Base-by-base conservation (phyloP, 805 yeast genomes). In the Grigorovia humatica region DNA sequence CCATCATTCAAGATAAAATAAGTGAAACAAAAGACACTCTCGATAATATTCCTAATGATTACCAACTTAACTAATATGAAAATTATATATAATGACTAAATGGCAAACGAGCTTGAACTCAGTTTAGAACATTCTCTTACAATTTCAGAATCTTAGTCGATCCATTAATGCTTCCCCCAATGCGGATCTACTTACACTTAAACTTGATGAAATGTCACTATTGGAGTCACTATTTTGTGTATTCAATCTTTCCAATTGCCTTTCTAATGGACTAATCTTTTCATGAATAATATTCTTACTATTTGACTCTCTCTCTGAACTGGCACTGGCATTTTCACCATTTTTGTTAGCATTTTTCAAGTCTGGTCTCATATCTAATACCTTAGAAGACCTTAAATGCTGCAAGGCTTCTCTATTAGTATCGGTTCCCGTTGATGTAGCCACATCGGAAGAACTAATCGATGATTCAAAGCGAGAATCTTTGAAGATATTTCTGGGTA, bases 101-200 rank as follows among this genome's bases (percentile, higher is more conserved):
- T 8, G 15, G 3, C 15, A 32, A 4, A 32, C 2, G 8, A 32
- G 8, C 38, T 32, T 32, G 5, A 32, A 32, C 38, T 32, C 38
- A 32, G 38, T 32, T 23, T 23, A 23, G 3, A 6, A 23, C 27
- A 23, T 23, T 23, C 27, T 23, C 6, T 23, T 23, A 6, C 6
- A 23, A 3, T 23, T 23, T 1, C 27, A 17, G 11, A 30, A 30
- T 27, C 42, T 59, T 54, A 58, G 52, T 19, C 68, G 57, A 27
- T 71, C 72, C 56, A 72, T 57, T 41, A 71, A 52, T 0, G 74
- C 75, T 48, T 72, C 75, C 51, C 71, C 76, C 23, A 72, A 54
- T 1, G 75, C 75, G 4, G 74, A 70, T 47, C 68, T 70, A 46
- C 72, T 67, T 2, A 71, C 62, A 51, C 74, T 69, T 19, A 63